These are phyloP conservation scores for Phialophora verrucosa DNA, from an alignment of 2,329 filamentous ascomycete species.

Conservation along the genomic window DNA sequence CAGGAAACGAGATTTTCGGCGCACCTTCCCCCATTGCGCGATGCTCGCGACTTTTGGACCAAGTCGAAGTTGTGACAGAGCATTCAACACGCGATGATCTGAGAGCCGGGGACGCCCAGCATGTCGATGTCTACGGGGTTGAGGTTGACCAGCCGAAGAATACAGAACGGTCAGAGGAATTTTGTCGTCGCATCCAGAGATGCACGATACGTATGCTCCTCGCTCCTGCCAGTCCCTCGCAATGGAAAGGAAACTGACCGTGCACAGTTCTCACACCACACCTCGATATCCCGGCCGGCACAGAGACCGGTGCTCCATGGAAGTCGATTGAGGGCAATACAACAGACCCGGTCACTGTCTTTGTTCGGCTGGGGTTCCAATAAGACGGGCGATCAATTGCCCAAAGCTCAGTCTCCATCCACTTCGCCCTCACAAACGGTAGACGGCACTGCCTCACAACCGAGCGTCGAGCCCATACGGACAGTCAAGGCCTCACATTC, in stretches of 20 bases:
- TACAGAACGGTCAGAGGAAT: conserved; percentile 26
- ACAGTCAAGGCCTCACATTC: conserved; percentile 37
- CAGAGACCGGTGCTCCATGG: neutral
- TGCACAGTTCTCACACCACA: conserved; percentile 23
- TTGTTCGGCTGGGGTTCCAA: conserved; percentile 35
- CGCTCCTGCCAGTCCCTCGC: neutral
- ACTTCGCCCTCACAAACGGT: conserved; percentile 8
- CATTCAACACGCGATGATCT: conserved; percentile 2
- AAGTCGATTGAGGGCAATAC: conserved; percentile 13
- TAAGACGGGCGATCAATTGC: conserved; percentile 14
- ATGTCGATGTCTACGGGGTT: conserved; percentile 34
- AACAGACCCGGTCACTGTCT: conserved; percentile 36
- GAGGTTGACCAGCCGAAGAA: conserved; percentile 30
- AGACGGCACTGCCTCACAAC: conserved; percentile 10
- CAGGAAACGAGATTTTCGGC: conserved; percentile 12
- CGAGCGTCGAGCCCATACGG: conserved; percentile 17
- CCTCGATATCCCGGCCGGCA: conserved; percentile 15
- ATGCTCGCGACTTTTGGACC: conserved; percentile 8
- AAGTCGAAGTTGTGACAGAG: conserved; percentile 6
- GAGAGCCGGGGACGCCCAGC: conserved; percentile 2
- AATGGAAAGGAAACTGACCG: conserved; percentile 11
- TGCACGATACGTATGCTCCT: conserved; percentile 27
- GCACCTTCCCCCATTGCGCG: conserved; percentile 14
- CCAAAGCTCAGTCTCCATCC: conserved; percentile 2
- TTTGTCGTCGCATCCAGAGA: conserved; percentile 13